phyloP scores from a whole-genome alignment of 129 eudicot species.

The Lactuca saligna region DNA sequence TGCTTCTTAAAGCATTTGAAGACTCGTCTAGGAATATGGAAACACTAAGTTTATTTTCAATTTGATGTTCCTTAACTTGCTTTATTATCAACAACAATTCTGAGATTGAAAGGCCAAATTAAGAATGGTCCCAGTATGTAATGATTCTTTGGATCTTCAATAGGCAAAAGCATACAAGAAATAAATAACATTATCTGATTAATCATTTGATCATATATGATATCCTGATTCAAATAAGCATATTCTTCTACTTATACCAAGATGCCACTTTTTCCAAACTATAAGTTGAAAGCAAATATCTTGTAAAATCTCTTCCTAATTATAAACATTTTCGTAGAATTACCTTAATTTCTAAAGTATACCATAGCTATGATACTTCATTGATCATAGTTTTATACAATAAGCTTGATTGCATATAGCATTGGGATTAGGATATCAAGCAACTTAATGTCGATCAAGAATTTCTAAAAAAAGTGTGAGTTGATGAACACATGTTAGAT shows the following conservation, averaged over 20 bases:
- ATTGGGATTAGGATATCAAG: neutral
- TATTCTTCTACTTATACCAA: constrained; percentile 32
- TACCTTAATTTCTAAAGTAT: neutral
- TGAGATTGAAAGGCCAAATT: neutral
- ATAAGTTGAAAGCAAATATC: neutral
- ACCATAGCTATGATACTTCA: neutral
- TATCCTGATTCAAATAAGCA: constrained; percentile 20
- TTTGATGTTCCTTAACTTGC: constrained; percentile 4
- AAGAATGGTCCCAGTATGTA: constrained; percentile 13
- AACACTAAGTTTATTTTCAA: neutral
- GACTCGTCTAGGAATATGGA: neutral
- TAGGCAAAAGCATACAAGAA: constrained; percentile 12
- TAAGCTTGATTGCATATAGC: constrained; percentile 4
- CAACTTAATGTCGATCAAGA: neutral
- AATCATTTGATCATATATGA: constrained; percentile 7
- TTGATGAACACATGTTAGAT: neutral
- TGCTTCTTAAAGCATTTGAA: neutral
- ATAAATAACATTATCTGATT: constrained; percentile 18
- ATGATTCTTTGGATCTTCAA: constrained; percentile 17
- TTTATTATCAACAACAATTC: neutral
- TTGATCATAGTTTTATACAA: neutral
- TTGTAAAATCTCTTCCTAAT: constrained; percentile 4
- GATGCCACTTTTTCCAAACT: constrained; percentile 18
- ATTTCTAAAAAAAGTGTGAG: neutral
- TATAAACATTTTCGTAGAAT: neutral